Percentiles rank a stretch among this genome's conserved stretches.
These are phyloP conservation scores for Taphrina betulina DNA, from an alignment of 1,139 yeast genomes.

Conservation along the genomic window DNA sequence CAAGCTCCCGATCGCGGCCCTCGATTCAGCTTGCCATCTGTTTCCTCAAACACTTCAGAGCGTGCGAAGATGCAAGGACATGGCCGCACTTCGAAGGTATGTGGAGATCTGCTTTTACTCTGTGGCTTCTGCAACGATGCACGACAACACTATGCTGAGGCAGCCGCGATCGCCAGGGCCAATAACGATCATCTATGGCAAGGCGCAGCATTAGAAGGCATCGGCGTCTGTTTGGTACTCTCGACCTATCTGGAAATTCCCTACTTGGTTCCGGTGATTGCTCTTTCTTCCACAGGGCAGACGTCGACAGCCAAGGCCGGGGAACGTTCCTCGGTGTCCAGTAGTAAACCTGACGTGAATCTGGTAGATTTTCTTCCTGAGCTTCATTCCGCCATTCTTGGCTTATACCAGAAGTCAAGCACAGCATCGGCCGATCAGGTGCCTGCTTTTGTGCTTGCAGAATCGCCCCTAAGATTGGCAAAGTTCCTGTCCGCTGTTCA, in stretches of 20 bases:
- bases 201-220: constrained; percentile 79
- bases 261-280: constrained; percentile 58
- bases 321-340: constrained; percentile 7
- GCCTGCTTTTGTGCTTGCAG: constrained; percentile 79
- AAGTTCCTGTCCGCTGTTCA: constrained; percentile 60
- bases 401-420: constrained; percentile 61
- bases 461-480: constrained; percentile 62
- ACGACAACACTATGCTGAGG: constrained; percentile 66
- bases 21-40: constrained; percentile 31
- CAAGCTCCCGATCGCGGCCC: constrained; percentile 23
- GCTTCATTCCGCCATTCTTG: constrained; percentile 53
- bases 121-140: constrained; percentile 80
- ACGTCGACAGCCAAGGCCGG: constrained; percentile 40
- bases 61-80: constrained; percentile 56
- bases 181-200: constrained; percentile 82
- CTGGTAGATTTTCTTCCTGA: constrained; percentile 56
- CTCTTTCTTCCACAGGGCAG: constrained; percentile 40
- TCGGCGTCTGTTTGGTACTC: constrained; percentile 65
- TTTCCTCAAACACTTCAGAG: constrained; percentile 46
- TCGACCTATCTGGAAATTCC: constrained; percentile 60
- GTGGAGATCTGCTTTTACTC: constrained; percentile 72
- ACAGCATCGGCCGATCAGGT: constrained; percentile 68
- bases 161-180: constrained; percentile 59
- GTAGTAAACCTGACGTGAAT: constrained; percentile 27
- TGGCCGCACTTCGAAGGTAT: constrained; percentile 73